A percentile compares a stretch with the other conserved stretches of the same genome.
phyloP scores from a whole-genome alignment of 306 rosid genomes.

The Corylus heterophylla region DNA sequence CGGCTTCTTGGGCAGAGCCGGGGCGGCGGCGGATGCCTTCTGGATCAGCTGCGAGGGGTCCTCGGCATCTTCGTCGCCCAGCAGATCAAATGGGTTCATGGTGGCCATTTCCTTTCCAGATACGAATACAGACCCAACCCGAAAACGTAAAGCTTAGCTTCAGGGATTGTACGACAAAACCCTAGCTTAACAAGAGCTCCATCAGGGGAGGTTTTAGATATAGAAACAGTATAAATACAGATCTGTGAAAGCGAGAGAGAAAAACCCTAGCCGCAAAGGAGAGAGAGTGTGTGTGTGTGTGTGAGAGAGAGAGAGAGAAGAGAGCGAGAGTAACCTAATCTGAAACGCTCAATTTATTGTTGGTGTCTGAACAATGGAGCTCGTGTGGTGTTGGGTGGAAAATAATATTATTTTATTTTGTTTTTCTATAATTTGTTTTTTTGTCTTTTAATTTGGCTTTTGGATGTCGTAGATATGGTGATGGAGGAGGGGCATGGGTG shows the following conservation, averaged over 20 bases:
- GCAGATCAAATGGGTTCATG: conserved; percentile 82
- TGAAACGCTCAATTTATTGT: conserved; percentile 34
- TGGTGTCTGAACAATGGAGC: conserved; percentile 7
- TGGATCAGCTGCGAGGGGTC: conserved; percentile 76
- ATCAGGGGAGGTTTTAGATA: conserved; percentile 20
- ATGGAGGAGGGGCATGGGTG: too few species aligned
- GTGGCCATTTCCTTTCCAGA: conserved; percentile 60
- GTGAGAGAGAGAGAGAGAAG: conserved; percentile 1
- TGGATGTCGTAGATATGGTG: too few species aligned
- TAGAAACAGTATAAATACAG: conserved; percentile 4
- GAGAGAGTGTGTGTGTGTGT: not conserved
- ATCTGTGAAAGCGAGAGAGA: conserved; percentile 19
- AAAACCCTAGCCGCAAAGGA: conserved; percentile 79
- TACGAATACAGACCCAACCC: not conserved
- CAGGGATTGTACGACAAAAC: conserved; percentile 11
- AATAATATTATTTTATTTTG: not conserved
- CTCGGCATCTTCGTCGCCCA: conserved; percentile 87
- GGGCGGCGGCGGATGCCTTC: conserved; percentile 36
- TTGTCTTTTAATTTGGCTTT: not conserved
- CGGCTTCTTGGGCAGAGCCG: conserved; percentile 43
- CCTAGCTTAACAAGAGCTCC: conserved; percentile 47
- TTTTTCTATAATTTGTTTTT: not conserved
- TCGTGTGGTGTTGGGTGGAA: conserved; percentile 2
- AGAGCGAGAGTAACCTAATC: conserved; percentile 44
- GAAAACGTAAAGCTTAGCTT: not conserved